Conservation (phyloP, 768 basidiomycete species). For the Boletus coccyginus region DNA sequence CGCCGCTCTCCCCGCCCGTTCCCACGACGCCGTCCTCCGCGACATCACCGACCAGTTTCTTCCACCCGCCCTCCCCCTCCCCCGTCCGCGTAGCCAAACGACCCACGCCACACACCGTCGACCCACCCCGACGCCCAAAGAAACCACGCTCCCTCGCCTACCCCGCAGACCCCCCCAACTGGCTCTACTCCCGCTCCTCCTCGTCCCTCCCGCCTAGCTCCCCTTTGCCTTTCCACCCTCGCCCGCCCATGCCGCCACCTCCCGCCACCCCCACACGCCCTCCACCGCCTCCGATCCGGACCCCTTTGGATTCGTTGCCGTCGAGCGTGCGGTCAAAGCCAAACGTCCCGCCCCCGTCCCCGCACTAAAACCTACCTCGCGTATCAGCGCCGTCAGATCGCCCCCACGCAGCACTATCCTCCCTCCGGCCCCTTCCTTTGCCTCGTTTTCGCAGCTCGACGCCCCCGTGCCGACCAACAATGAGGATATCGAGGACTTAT, state of each 20-base stretch:
- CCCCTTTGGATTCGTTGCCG: constrained; percentile 57
- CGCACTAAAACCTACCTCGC: constrained; percentile 5
- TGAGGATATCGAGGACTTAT: constrained; percentile 35
- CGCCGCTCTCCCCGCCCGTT: constrained; percentile 22
- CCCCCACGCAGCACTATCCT: constrained; percentile 14
- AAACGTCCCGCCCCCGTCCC: constrained; percentile 30
- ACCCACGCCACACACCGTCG: constrained; percentile 8
- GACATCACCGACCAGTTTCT: constrained; percentile 35
- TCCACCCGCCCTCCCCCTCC: constrained; percentile 33
- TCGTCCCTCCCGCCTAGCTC: constrained; percentile 37
- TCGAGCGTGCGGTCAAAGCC: constrained; percentile 49
- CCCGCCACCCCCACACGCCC: constrained; percentile 18
- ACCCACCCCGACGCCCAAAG: constrained; percentile 32
- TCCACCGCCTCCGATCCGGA: constrained; percentile 39
- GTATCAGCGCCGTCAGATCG: constrained; percentile 14
- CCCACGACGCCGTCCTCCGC: constrained; percentile 23
- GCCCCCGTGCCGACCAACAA: constrained; percentile 30
- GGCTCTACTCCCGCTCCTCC: constrained; percentile 23
- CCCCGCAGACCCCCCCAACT: constrained; percentile 32
- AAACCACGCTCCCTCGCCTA: constrained; percentile 31
- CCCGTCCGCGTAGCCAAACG: constrained; percentile 15
- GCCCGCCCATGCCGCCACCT: not conserved
- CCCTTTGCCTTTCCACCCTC: constrained; percentile 20
- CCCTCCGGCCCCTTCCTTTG: constrained; percentile 11
- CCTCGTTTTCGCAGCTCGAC: constrained; percentile 37